Conservation (phyloP, 441 rosid genomes). For the Corymbia calophylla region DNA sequence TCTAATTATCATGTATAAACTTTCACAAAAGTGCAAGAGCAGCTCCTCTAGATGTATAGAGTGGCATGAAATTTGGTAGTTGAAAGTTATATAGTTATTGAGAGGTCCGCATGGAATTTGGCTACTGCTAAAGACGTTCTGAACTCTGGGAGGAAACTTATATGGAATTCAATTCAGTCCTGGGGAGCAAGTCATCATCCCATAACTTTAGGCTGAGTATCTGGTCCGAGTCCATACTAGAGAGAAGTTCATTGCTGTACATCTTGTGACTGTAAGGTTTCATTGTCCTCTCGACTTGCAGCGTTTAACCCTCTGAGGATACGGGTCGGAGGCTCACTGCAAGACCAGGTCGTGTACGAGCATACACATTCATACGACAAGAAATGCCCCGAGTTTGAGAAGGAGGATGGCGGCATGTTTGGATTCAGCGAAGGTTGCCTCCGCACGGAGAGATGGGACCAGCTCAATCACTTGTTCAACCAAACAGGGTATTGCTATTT, state of each 20-base stretch:
- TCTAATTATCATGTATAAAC: neutral
- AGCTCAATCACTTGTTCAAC: conserved; percentile 31
- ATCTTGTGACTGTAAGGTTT: neutral
- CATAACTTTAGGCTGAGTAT: neutral
- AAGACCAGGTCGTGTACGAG: conserved; percentile 44
- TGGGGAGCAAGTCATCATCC: neutral
- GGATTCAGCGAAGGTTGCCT: conserved; percentile 52
- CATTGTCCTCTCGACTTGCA: neutral
- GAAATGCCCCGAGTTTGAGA: conserved; percentile 25
- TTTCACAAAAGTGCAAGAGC: neutral
- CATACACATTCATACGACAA: conserved; percentile 16
- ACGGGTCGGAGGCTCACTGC: conserved; percentile 59
- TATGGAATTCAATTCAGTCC: neutral
- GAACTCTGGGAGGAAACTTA: neutral
- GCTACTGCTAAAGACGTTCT: neutral
- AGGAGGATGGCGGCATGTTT: conserved; percentile 20
- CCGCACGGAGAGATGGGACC: conserved; percentile 50
- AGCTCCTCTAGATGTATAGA: neutral
- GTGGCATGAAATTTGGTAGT: neutral
- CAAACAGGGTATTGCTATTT: conserved; percentile 32
- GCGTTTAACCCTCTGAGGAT: conserved; percentile 47
- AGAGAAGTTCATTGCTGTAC: neutral
- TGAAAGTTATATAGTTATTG: neutral
- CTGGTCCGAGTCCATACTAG: neutral
- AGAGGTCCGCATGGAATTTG: neutral